These are phyloP conservation scores for Penicillium sp. DNA, from an alignment of 2,329 filamentous ascomycete species.

Conservation along the genomic window DNA sequence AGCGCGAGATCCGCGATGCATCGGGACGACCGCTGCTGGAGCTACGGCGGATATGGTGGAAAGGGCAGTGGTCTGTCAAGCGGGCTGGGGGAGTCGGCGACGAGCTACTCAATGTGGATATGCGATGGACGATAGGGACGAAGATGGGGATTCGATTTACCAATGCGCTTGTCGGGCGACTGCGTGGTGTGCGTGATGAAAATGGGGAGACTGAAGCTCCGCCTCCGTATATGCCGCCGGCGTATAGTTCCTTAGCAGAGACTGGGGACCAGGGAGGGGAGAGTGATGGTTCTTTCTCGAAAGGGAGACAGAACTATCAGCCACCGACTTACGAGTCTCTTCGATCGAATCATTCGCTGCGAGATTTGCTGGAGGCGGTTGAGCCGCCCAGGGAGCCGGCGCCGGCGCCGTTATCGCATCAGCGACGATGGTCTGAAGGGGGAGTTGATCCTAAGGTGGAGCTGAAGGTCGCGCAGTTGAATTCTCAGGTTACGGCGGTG, in stretches of 20 bases:
- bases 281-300: not conserved
- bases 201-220: not conserved
- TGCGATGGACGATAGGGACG: constrained; percentile 13
- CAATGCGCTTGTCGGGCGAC: constrained; percentile 15
- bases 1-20: constrained; percentile 15
- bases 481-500: constrained; percentile 8
- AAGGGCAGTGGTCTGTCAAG: constrained; percentile 13
- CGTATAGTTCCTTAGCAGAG: constrained; percentile 8
- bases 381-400: constrained; percentile 21
- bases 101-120: constrained; percentile 12
- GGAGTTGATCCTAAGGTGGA: constrained; percentile 9
- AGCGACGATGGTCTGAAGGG: constrained; percentile 9
- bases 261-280: not conserved
- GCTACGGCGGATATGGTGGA: constrained; percentile 17
- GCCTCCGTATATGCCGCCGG: constrained; percentile 4
- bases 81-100: constrained; percentile 9
- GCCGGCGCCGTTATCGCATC: constrained; percentile 12
- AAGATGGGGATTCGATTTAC: constrained; percentile 11
- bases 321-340: constrained; percentile 19
- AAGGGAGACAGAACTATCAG: not conserved
- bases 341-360: constrained; percentile 14
- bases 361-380: constrained; percentile 21
- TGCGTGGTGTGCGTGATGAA: not conserved
- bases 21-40: constrained; percentile 12
- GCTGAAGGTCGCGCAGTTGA: constrained; percentile 14